Conservation (phyloP, 805 yeast genomes). For the Monosporozyma servazzii region DNA sequence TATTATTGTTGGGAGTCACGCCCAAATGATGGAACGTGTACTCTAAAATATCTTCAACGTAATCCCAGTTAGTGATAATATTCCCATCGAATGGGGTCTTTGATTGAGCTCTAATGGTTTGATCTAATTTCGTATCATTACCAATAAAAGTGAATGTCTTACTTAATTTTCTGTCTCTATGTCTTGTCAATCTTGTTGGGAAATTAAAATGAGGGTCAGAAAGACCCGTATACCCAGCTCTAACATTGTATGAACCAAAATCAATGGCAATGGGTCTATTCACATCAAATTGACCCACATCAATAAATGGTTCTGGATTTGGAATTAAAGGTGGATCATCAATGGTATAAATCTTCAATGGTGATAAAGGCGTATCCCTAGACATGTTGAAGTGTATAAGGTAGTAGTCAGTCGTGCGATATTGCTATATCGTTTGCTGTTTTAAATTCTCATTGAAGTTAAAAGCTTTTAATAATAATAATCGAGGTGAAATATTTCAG, state of each 20-base stretch:
- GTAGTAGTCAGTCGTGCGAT: too few species aligned
- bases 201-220: slow-evolving; percentile 50
- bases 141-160: slow-evolving; percentile 68
- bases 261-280: slow-evolving; percentile 76
- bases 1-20: slow-evolving; percentile 41
- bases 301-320: slow-evolving; percentile 27
- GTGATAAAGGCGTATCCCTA: slow-evolving; percentile 23
- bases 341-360: slow-evolving; percentile 18
- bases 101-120: slow-evolving; percentile 55
- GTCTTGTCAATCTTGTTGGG: slow-evolving; percentile 61
- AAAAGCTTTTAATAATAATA: too few species aligned
- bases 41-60: slow-evolving; percentile 72
- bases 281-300: slow-evolving; percentile 19
- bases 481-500: too few species aligned
- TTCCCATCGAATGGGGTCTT: slow-evolving; percentile 83
- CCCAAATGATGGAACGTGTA: slow-evolving; percentile 75
- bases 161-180: slow-evolving; percentile 65
- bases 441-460: too few species aligned
- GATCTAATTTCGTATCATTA: slow-evolving; percentile 67
- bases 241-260: slow-evolving; percentile 56
- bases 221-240: slow-evolving; percentile 49
- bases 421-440: too few species aligned
- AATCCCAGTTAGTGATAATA: slow-evolving; percentile 86
- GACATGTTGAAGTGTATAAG: slow-evolving; percentile 7
- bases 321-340: slow-evolving; percentile 26